A percentile compares a stretch with the other conserved stretches of the same genome.
These are phyloP conservation scores for Aspergillus conjunctus DNA, from an alignment of 495 filamentous ascomycete species.

Conservation along the genomic window DNA sequence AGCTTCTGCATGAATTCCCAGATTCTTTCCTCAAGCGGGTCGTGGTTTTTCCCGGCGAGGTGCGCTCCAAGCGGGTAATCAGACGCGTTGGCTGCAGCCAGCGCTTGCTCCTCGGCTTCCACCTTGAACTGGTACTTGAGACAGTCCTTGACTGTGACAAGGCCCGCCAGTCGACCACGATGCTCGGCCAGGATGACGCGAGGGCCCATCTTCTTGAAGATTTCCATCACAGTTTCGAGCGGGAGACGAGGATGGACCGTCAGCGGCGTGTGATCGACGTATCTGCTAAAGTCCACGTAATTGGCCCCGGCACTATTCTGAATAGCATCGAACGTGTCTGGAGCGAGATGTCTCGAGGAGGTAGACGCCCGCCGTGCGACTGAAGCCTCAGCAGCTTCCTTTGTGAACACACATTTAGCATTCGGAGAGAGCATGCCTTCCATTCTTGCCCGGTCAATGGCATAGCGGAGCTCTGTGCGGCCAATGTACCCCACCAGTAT, in stretches of 20 bases:
- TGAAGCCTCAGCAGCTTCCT: slow-evolving; percentile 53
- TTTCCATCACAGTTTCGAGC: slow-evolving; percentile 96
- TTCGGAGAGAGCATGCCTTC: slow-evolving; percentile 69
- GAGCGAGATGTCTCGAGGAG: slow-evolving; percentile 35
- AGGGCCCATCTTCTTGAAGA: slow-evolving; percentile 98
- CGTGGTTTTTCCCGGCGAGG: slow-evolving; percentile 26
- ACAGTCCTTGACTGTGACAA: slow-evolving; percentile 97
- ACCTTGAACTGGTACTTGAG: slow-evolving; percentile 97
- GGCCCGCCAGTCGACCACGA: slow-evolving; percentile 74
- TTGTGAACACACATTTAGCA: slow-evolving; percentile 77
- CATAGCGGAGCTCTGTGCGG: slow-evolving; percentile 89
- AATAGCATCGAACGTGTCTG: slow-evolving; percentile 67
- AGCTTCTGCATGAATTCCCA: slow-evolving; percentile 65
- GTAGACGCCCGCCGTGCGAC: slow-evolving; percentile 40
- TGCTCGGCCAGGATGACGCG: slow-evolving; percentile 93
- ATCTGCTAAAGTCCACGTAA: slow-evolving; percentile 82
- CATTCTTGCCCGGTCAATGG: slow-evolving; percentile 80
- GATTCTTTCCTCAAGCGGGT: slow-evolving; percentile 62
- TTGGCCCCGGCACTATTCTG: slow-evolving; percentile 55
- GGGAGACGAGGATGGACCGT: slow-evolving; percentile 90
- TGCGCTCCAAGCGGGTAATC: slow-evolving; percentile 42
- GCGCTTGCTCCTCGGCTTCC: slow-evolving; percentile 81
- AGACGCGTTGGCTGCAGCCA: slow-evolving; percentile 48
- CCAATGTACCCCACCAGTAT: slow-evolving; percentile 91
- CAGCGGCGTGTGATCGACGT: slow-evolving; percentile 87